phyloP scores from a whole-genome alignment of 768 basidiomycete species.

The Mycena floridula region DNA sequence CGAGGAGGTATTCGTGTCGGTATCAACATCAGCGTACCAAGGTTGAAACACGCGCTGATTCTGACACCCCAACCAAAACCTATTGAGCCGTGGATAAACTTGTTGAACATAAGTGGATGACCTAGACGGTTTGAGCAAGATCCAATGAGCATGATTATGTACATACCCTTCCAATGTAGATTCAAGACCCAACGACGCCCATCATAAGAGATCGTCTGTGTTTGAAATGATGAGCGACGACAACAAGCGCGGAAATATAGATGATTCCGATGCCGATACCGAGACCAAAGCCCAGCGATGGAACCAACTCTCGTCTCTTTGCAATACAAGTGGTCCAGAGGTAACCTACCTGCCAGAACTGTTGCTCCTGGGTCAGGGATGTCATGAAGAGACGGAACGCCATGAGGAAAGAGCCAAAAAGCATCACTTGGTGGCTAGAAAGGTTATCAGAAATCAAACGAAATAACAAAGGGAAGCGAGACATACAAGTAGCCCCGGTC shows the following conservation, averaged over 20 bases:
- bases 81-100: slow-evolving; percentile 28
- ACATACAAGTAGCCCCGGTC: slow-evolving; percentile 2
- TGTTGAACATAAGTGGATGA: slow-evolving; percentile 49
- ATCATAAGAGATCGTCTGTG: slow-evolving; percentile 35
- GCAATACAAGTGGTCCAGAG: not conserved
- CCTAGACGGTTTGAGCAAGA: too few relatives aligned
- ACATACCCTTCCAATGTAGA: slow-evolving; percentile 38
- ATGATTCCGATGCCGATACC: slow-evolving; percentile 36
- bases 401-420: slow-evolving; percentile 28
- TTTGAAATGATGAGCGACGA: slow-evolving; percentile 41
- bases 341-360: slow-evolving; percentile 33
- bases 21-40: slow-evolving; percentile 31
- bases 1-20: slow-evolving; percentile 23
- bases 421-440: slow-evolving; percentile 23
- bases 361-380: slow-evolving; percentile 33
- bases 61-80: slow-evolving; percentile 47
- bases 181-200: slow-evolving; percentile 41
- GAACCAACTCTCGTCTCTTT: slow-evolving; percentile 26
- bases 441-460: not conserved
- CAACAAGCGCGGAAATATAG: slow-evolving; percentile 38
- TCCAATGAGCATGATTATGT: too few relatives aligned
- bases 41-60: slow-evolving; percentile 30
- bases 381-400: slow-evolving; percentile 38
- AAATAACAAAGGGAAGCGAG: not conserved
- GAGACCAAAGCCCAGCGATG: slow-evolving; percentile 36